Percentiles rank a stretch among this genome's conserved stretches.
Conservation (phyloP, 2,329 filamentous ascomycete genomes). For the Calonectria leucothoes region DNA sequence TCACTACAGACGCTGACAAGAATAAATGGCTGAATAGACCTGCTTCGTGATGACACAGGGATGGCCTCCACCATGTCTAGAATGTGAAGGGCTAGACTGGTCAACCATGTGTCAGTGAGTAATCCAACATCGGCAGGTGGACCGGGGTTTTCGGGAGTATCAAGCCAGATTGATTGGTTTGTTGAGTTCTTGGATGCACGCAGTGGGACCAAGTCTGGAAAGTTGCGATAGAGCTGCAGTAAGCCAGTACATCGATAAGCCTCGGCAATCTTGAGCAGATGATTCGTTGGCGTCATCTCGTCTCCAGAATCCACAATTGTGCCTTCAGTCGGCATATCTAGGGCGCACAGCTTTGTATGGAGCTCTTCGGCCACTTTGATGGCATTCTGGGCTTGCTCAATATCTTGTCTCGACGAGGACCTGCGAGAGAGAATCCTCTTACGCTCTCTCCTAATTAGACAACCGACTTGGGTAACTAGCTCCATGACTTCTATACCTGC, state of each 20-base stretch:
- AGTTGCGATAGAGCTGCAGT: constrained; percentile 46
- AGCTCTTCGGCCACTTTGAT: constrained; percentile 33
- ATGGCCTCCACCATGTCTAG: constrained; percentile 54
- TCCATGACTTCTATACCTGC: constrained; percentile 38
- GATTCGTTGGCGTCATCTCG: constrained; percentile 37
- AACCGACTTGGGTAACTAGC: constrained; percentile 40
- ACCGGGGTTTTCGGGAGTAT: constrained; percentile 13
- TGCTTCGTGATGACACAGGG: constrained; percentile 56
- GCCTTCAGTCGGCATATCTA: constrained; percentile 30
- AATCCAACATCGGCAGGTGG: not conserved
- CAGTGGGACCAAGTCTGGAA: constrained; percentile 53
- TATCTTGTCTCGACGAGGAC: constrained; percentile 39
- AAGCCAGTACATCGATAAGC: constrained; percentile 43
- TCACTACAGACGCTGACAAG: constrained; percentile 57
- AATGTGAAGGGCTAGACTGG: constrained; percentile 57
- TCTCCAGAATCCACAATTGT: constrained; percentile 40
- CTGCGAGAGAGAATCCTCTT: constrained; percentile 36
- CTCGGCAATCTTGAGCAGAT: constrained; percentile 41
- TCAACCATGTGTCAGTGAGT: constrained; percentile 52
- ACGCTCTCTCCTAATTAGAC: constrained; percentile 36
- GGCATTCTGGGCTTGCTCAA: constrained; percentile 36
- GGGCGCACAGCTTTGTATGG: constrained; percentile 29
- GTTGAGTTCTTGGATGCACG: constrained; percentile 24
- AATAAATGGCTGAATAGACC: constrained; percentile 57
- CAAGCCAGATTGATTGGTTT: constrained; percentile 3